Conservation (phyloP, 1,284 basidiomycete species). For the Ustilago bromivora region DNA sequence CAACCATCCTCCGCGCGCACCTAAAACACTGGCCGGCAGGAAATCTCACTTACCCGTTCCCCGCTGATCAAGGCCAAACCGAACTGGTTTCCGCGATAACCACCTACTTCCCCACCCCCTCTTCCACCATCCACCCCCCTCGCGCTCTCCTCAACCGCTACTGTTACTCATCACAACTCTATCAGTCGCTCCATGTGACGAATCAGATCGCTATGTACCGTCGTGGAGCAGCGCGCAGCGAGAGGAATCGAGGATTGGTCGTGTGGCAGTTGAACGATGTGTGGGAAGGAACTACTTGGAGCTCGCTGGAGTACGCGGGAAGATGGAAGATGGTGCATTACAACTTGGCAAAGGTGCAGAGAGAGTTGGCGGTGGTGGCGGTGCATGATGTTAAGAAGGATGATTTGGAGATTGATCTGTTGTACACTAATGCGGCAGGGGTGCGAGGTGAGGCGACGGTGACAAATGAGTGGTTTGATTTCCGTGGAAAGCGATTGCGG, state of each 20-base stretch:
- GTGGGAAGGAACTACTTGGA: slow-evolving; percentile 77
- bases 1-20: slow-evolving; percentile 75
- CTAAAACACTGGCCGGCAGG: slow-evolving; percentile 75
- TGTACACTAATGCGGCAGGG: slow-evolving; percentile 6
- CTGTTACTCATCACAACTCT: slow-evolving; percentile 49
- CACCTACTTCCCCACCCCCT: slow-evolving; percentile 63
- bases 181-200: slow-evolving; percentile 55
- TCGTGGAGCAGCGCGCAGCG: slow-evolving; percentile 75
- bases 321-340: slow-evolving; percentile 76
- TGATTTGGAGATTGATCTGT: slow-evolving; percentile 73
- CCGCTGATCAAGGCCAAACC: slow-evolving; percentile 74
- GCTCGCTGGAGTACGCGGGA: slow-evolving; percentile 76
- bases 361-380: slow-evolving; percentile 74
- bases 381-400: slow-evolving; percentile 73
- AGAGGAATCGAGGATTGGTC: slow-evolving; percentile 76
- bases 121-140: background rate
- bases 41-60: slow-evolving; percentile 75
- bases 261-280: slow-evolving; percentile 79
- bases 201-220: slow-evolving; percentile 78
- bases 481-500: background rate
- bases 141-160: slow-evolving; percentile 16
- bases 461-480: slow-evolving; percentile 24
- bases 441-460: slow-evolving; percentile 1
- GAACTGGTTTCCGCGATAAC: slow-evolving; percentile 75
- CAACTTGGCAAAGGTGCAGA: slow-evolving; percentile 72